Conservation (phyloP, 768 basidiomycete species). For the Tricholoma hemisulphureum region DNA sequence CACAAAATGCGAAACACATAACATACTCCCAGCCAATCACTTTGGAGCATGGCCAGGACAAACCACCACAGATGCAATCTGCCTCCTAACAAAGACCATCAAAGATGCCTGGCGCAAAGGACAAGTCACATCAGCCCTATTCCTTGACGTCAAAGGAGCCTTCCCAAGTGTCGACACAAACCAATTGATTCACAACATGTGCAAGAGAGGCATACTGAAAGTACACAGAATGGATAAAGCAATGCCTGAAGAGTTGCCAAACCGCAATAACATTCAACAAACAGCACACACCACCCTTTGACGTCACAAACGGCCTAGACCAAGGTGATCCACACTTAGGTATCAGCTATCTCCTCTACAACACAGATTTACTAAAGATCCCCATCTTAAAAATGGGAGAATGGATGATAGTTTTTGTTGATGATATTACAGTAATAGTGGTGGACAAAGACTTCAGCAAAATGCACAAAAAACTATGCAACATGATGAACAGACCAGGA, state of each 20-base stretch:
- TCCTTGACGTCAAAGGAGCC: not conserved
- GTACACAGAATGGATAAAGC: not conserved
- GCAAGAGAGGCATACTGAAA: too few species aligned
- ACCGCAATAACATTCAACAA: not conserved
- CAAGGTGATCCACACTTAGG: too few species aligned
- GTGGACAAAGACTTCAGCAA: not conserved
- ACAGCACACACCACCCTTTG: not conserved
- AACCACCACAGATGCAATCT: not conserved
- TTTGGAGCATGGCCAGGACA: too few species aligned
- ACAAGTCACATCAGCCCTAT: constrained; percentile 13
- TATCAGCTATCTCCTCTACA: too few species aligned
- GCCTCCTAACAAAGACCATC: constrained; percentile 9
- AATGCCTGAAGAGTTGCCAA: not conserved
- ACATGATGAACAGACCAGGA: not conserved
- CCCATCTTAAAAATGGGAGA: too few species aligned
- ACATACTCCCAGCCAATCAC: too few species aligned
- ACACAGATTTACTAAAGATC: too few species aligned
- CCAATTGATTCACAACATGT: not conserved
- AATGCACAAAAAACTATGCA: too few species aligned
- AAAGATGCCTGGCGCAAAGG: constrained; percentile 30
- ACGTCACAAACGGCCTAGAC: too few species aligned
- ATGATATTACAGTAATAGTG: not conserved
- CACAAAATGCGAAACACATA: not conserved
- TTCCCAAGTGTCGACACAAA: not conserved
- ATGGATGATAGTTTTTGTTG: too few species aligned